Conservation (phyloP, 2,329 filamentous ascomycete species). For the Thielaviopsis ethacetica region DNA sequence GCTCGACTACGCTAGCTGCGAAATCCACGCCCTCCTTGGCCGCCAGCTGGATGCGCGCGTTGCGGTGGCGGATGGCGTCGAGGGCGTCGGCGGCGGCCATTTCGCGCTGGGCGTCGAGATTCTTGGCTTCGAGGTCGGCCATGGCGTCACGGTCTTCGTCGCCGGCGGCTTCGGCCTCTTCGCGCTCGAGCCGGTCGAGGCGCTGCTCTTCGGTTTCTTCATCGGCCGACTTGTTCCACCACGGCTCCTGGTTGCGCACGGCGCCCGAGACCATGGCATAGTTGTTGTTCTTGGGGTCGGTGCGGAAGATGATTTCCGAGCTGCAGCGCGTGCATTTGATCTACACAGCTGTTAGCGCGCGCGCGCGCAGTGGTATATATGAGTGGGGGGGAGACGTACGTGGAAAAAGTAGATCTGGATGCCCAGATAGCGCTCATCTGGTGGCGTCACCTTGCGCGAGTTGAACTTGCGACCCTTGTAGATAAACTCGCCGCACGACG, state of each 20-base stretch:
- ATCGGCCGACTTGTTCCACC: slow-evolving; percentile 47
- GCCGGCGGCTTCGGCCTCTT: slow-evolving; percentile 47
- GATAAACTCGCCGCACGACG: slow-evolving; percentile 54
- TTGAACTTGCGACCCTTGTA: slow-evolving; percentile 95
- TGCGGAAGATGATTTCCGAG: slow-evolving; percentile 80
- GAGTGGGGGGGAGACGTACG: slow-evolving; percentile 28
- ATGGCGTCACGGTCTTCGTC: slow-evolving; percentile 73
- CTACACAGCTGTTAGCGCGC: slow-evolving; percentile 12
- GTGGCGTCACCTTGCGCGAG: slow-evolving; percentile 77
- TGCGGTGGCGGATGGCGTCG: slow-evolving; percentile 84
- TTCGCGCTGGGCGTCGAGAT: slow-evolving; percentile 77
- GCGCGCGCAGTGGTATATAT: too few species aligned
- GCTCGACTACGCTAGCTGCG: slow-evolving; percentile 31
- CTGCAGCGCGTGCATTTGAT: slow-evolving; percentile 78
- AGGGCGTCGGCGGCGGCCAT: slow-evolving; percentile 94
- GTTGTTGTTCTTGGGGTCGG: slow-evolving; percentile 89
- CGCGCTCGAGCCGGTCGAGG: slow-evolving; percentile 65
- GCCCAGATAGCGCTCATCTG: slow-evolving; percentile 71
- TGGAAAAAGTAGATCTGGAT: slow-evolving; percentile 74
- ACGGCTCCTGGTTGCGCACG: slow-evolving; percentile 85
- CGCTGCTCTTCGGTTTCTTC: slow-evolving; percentile 77
- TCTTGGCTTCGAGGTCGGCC: slow-evolving; percentile 89
- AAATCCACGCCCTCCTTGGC: slow-evolving; percentile 51
- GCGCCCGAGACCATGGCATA: slow-evolving; percentile 70
- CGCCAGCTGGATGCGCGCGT: slow-evolving; percentile 70